Conservation (phyloP, 1,139 yeast genomes). For the Diutina sp. region DNA sequence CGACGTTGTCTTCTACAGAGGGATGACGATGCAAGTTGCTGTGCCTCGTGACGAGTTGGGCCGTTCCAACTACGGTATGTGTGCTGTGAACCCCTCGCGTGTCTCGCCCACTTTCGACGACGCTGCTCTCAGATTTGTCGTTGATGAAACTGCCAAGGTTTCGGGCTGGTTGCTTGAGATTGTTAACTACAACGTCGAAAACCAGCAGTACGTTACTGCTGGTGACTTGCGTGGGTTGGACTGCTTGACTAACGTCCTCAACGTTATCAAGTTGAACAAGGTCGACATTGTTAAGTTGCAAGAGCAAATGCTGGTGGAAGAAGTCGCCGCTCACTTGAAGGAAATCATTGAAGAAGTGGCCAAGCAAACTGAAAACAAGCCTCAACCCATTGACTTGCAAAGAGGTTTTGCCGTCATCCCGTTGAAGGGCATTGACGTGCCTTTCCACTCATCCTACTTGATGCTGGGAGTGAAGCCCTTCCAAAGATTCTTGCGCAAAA, state of each 20-base stretch:
- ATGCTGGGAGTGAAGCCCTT: conserved; percentile 98
- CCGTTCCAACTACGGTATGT: conserved; percentile 98
- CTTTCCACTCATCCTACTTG: conserved; percentile 96
- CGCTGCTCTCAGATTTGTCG: conserved; percentile 89
- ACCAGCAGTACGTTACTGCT: conserved; percentile 96
- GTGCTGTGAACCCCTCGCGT: conserved; percentile 95
- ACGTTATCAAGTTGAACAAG: conserved; percentile 86
- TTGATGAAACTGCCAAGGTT: conserved; percentile 69
- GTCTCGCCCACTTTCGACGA: conserved; percentile 81
- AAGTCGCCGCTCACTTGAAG: conserved; percentile 74
- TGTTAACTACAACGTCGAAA: conserved; percentile 96
- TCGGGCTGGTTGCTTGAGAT: conserved; percentile 94
- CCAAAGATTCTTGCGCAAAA: conserved; percentile 93
- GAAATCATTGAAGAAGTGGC: conserved; percentile 85
- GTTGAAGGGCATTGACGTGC: conserved; percentile 95
- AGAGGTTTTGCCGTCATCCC: conserved; percentile 98
- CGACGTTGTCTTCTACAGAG: conserved; percentile 97
- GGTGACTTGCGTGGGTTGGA: conserved; percentile 96
- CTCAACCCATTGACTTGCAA: conserved; percentile 93
- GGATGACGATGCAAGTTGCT: conserved; percentile 99
- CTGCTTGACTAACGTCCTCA: conserved; percentile 83
- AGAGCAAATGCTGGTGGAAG: conserved; percentile 68
- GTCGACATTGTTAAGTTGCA: conserved; percentile 84
- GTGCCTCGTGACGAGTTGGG: conserved; percentile 94
- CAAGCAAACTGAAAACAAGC: conserved; percentile 68